Evolutionary conservation across 2,329 filamentous ascomycete genomes (phyloP).

Genomic region (Fusarium sp.): DNA sequence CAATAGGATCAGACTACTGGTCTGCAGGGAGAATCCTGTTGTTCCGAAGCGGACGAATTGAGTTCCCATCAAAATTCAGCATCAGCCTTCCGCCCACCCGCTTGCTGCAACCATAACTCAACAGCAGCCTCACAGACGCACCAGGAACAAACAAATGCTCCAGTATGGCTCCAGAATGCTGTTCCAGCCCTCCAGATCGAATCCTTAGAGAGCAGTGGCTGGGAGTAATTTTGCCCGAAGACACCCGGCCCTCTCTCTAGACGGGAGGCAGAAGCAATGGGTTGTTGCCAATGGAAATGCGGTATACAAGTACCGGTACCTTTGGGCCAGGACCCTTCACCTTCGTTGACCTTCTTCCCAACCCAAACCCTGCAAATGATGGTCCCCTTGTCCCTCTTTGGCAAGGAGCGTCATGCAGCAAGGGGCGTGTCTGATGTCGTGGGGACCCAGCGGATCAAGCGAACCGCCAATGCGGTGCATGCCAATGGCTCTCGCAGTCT

Average conservation of each 20-base stretch:
- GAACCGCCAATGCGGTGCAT: slow-evolving; percentile 43
- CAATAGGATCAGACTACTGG: slow-evolving; percentile 5
- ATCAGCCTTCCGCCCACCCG: slow-evolving; percentile 41
- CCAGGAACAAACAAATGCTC: slow-evolving; percentile 14
- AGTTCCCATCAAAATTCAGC: slow-evolving; percentile 38
- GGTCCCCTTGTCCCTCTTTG: slow-evolving; percentile 27
- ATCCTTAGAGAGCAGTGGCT: slow-evolving; percentile 6
- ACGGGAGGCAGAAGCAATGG: background rate
- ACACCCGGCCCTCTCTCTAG: slow-evolving; percentile 34
- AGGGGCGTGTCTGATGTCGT: slow-evolving; percentile 38
- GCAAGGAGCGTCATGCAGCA: slow-evolving; percentile 33
- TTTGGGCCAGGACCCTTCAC: slow-evolving; percentile 29
- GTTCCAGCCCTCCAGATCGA: slow-evolving; percentile 28
- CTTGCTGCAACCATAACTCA: slow-evolving; percentile 37
- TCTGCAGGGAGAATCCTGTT: slow-evolving; percentile 24
- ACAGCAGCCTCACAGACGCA: slow-evolving; percentile 39
- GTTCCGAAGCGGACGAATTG: slow-evolving; percentile 34
- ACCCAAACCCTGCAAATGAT: slow-evolving; percentile 33
- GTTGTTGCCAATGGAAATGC: background rate
- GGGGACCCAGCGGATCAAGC: slow-evolving; percentile 42
- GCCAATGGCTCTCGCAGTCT: slow-evolving; percentile 39
- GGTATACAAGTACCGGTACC: slow-evolving; percentile 37
- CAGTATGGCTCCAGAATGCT: slow-evolving; percentile 5
- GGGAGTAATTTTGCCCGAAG: slow-evolving; percentile 34
- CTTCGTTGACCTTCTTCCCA: slow-evolving; percentile 34